Percentiles rank a stretch among this genome's conserved stretches.
These are phyloP conservation scores for Aspergillus panamensis DNA, from an alignment of 495 filamentous ascomycete species.

Conservation along the genomic window DNA sequence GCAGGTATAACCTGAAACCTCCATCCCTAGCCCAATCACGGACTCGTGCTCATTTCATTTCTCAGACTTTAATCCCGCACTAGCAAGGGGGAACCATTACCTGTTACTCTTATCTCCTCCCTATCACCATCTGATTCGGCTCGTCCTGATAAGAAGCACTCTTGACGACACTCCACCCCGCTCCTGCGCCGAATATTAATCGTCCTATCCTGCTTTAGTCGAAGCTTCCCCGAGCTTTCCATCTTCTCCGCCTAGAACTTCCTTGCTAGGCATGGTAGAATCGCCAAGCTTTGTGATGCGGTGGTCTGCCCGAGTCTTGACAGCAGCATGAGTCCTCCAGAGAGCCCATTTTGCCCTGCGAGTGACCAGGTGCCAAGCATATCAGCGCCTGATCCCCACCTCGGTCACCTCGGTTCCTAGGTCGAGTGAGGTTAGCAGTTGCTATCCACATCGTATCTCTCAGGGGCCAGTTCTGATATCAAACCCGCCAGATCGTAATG, in stretches of 20 bases:
- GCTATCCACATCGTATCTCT: constrained; percentile 1
- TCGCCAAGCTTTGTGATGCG: constrained; percentile 22
- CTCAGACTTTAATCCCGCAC: neutral
- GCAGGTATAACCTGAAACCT: neutral
- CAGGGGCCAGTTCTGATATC: constrained; percentile 6
- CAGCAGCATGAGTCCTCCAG: constrained; percentile 1
- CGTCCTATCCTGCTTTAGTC: constrained; percentile 1
- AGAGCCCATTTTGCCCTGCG: neutral
- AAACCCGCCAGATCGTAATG: neutral
- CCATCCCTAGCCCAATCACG: neutral
- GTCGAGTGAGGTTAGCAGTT: neutral
- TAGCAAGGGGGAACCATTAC: constrained; percentile 1
- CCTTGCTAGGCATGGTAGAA: constrained; percentile 28
- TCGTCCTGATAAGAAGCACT: constrained; percentile 7
- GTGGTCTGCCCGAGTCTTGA: constrained; percentile 4
- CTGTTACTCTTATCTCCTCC: constrained; percentile 14
- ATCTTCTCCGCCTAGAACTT: constrained; percentile 31
- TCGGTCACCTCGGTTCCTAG: neutral
- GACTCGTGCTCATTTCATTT: neutral
- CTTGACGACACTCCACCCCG: constrained; percentile 1
- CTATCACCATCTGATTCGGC: constrained; percentile 9
- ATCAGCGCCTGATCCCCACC: constrained; percentile 16
- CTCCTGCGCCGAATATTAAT: neutral
- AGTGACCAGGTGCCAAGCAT: constrained; percentile 18
- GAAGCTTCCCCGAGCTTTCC: constrained; percentile 9